These are phyloP conservation scores for Halenospora varia DNA, from an alignment of 495 filamentous ascomycete genomes.

Conservation along the genomic window DNA sequence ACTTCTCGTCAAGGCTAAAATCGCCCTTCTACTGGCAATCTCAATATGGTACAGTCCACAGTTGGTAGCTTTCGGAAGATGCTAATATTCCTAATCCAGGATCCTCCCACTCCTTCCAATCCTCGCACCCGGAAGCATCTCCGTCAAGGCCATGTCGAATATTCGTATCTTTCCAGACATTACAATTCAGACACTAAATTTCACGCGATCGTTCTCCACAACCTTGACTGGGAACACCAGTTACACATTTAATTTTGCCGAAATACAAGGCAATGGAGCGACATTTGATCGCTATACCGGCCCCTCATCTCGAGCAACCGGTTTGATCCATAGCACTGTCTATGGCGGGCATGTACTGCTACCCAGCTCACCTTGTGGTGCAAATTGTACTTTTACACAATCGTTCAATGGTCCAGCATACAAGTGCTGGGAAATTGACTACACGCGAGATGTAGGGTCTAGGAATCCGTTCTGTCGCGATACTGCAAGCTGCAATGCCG, in stretches of 20 bases:
- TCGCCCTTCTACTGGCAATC: neutral
- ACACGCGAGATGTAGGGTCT: neutral
- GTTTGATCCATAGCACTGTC: neutral
- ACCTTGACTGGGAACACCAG: neutral
- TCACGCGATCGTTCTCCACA: neutral
- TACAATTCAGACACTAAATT: neutral
- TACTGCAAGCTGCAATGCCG: neutral
- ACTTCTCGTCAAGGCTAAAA: neutral
- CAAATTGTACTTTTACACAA: neutral
- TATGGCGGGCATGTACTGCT: neutral
- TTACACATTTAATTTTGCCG: neutral
- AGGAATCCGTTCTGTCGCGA: neutral
- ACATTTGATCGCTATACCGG: neutral
- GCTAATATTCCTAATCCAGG: neutral
- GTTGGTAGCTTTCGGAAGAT: too few species aligned
- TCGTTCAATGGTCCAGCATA: neutral
- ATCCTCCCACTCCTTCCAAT: neutral
- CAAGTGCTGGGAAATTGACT: neutral
- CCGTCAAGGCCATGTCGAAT: neutral
- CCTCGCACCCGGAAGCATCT: neutral
- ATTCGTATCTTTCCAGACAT: neutral
- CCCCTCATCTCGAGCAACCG: neutral
- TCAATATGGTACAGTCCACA: neutral
- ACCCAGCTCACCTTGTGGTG: neutral
- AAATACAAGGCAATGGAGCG: neutral